Base-by-base conservation (phyloP, 2,329 filamentous ascomycete genomes). In the Clarireedia paspali region DNA sequence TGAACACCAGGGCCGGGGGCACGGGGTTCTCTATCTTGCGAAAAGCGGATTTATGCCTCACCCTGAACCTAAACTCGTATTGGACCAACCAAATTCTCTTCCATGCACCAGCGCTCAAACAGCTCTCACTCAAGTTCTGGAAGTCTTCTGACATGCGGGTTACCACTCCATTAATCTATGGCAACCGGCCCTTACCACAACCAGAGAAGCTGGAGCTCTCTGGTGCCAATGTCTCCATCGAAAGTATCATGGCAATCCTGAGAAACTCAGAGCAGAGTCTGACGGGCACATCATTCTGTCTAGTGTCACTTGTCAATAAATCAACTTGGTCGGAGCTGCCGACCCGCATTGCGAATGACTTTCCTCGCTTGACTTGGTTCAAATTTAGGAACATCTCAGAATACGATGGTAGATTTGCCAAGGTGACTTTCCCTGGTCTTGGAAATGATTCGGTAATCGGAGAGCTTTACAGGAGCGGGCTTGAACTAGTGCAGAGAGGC, bases 211-310 rank as follows among this genome's bases (percentile, higher is more conserved):
- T 56, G n/a, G 48, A 51, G 40, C 10, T 56, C 53, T 40, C 17
- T 42, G 14, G 6, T 9, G n/a, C 42, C 45, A 20, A 9, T 30
- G 47, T 51, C 45, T 40, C 53, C n/a, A 39, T 47, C 7, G 26
- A 49, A 56, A 87, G 83, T 87, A 74, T 91, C 88, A 66, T 87
- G 91, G 56, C 85, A 87, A 56, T 81, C 78, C 73, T 89, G 91
- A 24, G 89, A 89, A 72, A 95, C 89, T 30, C 89, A 89, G 71
- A 95, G 95, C 58, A 95, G 53, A 56, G 47, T 40, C 40, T 51
- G 48, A 56, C 47, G 15, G 27, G 53, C 27, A 51, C 51, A 49
- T 50, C 48, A 23, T 47, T 56, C 30, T 17, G 15, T 34, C 17
- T 40, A 47, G 34, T 27, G 10, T 26, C 53, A 40, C 53, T 51